Percentiles rank a stretch among this genome's conserved stretches.
phyloP scores from a whole-genome alignment of 2,329 filamentous ascomycete genomes.

The Aspergillus thermomutatus region DNA sequence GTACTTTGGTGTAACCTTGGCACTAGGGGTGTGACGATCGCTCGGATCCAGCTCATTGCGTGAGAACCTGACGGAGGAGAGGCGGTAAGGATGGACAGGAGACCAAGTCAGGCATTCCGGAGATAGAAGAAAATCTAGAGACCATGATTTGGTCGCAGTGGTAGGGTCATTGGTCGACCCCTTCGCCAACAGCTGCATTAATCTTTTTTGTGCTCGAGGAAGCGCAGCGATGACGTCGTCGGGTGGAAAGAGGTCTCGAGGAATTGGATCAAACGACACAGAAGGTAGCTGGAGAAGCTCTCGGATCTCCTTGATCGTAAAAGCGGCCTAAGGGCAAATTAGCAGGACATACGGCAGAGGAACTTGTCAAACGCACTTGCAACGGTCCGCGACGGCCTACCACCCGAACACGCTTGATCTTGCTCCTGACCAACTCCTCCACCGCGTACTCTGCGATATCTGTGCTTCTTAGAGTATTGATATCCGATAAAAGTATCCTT shows the following conservation, averaged over 20 bases:
- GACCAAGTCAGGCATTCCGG: constrained; percentile 65
- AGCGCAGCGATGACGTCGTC: constrained; percentile 61
- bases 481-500: constrained; percentile 73
- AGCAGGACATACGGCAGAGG: constrained; percentile 4
- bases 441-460: constrained; percentile 88
- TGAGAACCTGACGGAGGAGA: constrained; percentile 66
- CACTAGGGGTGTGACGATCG: constrained; percentile 50
- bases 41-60: constrained; percentile 51
- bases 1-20: constrained; percentile 46
- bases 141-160: constrained; percentile 67
- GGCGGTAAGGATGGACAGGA: constrained; percentile 41
- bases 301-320: constrained; percentile 90
- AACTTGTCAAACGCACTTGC: constrained; percentile 56
- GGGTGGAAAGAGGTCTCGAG: constrained; percentile 62
- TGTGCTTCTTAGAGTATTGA: constrained; percentile 71
- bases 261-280: constrained; percentile 69
- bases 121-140: constrained; percentile 78
- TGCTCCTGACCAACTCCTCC: constrained; percentile 67
- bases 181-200: constrained; percentile 78
- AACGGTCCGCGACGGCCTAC: constrained; percentile 85
- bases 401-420: constrained; percentile 75
- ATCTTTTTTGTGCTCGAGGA: constrained; percentile 69
- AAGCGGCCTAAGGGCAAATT: constrained; percentile 64
- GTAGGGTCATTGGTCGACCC: constrained; percentile 57
- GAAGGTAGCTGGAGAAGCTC: constrained; percentile 76